Conservation (phyloP, 148 eudicot species). For the Rhododendron vialii region DNA sequence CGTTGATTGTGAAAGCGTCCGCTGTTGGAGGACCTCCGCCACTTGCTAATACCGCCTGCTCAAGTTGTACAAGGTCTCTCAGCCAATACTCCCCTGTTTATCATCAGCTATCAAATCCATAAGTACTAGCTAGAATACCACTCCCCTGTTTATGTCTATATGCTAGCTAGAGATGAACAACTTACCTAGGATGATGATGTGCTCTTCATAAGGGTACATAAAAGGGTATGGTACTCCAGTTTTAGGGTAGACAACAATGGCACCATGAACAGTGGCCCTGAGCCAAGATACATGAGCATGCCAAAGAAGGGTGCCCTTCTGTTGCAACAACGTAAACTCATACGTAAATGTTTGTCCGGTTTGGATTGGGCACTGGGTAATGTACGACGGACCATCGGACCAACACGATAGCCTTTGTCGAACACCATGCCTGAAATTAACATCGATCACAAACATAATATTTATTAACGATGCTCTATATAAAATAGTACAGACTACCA, state of each 20-base stretch:
- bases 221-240: slow-evolving; percentile 58
- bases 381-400: slow-evolving; percentile 57
- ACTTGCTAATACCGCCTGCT: slow-evolving; percentile 45
- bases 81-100: slow-evolving; percentile 53
- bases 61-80: slow-evolving; percentile 46
- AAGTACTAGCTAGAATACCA: not conserved
- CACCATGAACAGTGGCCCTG: slow-evolving; percentile 67
- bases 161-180: not conserved
- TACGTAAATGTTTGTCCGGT: slow-evolving; percentile 48
- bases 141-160: not conserved
- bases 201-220: slow-evolving; percentile 48
- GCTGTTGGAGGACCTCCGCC: slow-evolving; percentile 60
- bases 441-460: not conserved
- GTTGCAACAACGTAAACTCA: slow-evolving; percentile 45
- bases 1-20: slow-evolving; percentile 58
- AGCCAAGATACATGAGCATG: slow-evolving; percentile 77
- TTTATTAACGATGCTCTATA: not conserved
- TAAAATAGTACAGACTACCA: not conserved
- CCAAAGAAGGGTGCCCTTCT: slow-evolving; percentile 71
- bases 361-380: slow-evolving; percentile 63
- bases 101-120: not conserved
- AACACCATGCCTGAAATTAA: slow-evolving; percentile 50
- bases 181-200: slow-evolving; percentile 47
- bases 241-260: slow-evolving; percentile 56
- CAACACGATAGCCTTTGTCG: slow-evolving; percentile 49